Evolutionary conservation across 2,329 filamentous ascomycete species (phyloP).

Genomic region (Fusarium pininemorale): DNA sequence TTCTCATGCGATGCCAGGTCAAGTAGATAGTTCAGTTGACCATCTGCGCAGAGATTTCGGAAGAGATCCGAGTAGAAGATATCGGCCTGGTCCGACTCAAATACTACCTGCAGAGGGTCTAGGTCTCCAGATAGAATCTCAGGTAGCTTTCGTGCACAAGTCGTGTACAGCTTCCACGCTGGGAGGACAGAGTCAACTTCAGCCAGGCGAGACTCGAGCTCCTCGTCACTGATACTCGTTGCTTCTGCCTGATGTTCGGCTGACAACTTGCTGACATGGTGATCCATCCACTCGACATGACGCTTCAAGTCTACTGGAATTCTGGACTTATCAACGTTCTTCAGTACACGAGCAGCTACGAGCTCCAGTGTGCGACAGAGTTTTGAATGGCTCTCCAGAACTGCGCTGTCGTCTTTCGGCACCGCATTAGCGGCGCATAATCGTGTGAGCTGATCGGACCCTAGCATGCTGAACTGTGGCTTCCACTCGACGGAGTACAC

Average conservation of each 20-base stretch:
- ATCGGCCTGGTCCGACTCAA: slow-evolving; percentile 6
- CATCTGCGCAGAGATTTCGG: not conserved
- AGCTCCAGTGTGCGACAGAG: not conserved
- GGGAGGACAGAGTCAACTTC: not conserved
- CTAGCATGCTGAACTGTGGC: not conserved
- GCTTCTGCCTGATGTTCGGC: not conserved
- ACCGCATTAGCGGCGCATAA: not conserved
- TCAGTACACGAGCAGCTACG: not conserved
- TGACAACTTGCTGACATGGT: not conserved
- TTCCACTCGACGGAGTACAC: slow-evolving; percentile 1
- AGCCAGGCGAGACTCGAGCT: not conserved
- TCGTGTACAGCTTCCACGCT: slow-evolving; percentile 5
- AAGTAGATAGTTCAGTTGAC: not conserved
- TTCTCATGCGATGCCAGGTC: slow-evolving; percentile 6
- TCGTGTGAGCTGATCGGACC: not conserved
- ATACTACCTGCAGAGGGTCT: not conserved
- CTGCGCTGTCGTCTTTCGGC: not conserved
- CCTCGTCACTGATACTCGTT: not conserved
- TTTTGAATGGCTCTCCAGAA: not conserved
- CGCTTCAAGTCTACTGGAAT: not conserved
- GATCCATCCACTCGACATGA: slow-evolving; percentile 4
- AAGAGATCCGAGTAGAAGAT: slow-evolving; percentile 6
- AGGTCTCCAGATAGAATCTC: not conserved
- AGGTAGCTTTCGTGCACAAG: not conserved
- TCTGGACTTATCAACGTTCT: not conserved